Conservation (phyloP, 2,329 filamentous ascomycete species). For the Aspergillus hortae region DNA sequence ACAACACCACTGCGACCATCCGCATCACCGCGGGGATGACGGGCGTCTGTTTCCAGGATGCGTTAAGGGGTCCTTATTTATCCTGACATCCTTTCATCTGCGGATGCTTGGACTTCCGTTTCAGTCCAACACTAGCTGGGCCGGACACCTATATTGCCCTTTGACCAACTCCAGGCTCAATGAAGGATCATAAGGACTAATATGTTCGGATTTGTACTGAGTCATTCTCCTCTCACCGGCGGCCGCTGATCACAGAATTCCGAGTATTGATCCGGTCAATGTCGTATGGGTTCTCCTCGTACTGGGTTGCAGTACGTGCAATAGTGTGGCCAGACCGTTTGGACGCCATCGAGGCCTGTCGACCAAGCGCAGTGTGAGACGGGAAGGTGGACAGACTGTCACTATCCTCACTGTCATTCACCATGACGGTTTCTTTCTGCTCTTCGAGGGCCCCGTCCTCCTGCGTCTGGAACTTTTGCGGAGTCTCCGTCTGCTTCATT, state of each 20-base stretch:
- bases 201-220: too few species aligned
- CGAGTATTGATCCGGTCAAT: conserved; percentile 8
- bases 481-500: background rate
- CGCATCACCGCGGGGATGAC: too few species aligned
- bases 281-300: conserved; percentile 12
- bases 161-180: background rate
- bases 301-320: conserved; percentile 2
- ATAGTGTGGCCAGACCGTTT: conserved; percentile 2
- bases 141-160: background rate
- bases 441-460: background rate
- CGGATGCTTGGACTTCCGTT: background rate
- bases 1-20: too few species aligned
- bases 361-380: background rate
- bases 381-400: background rate
- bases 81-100: background rate
- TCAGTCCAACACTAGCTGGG: too few species aligned
- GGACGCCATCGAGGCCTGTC: conserved; percentile 1
- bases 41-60: too few species aligned
- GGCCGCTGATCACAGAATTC: background rate
- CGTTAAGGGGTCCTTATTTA: too few species aligned
- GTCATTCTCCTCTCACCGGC: background rate
- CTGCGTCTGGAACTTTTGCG: background rate
- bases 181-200: background rate
- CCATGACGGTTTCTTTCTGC: background rate
- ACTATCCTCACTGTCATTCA: background rate